phyloP scores from a whole-genome alignment of 257 asterid genomes.

The Przewalskia tangutica region DNA sequence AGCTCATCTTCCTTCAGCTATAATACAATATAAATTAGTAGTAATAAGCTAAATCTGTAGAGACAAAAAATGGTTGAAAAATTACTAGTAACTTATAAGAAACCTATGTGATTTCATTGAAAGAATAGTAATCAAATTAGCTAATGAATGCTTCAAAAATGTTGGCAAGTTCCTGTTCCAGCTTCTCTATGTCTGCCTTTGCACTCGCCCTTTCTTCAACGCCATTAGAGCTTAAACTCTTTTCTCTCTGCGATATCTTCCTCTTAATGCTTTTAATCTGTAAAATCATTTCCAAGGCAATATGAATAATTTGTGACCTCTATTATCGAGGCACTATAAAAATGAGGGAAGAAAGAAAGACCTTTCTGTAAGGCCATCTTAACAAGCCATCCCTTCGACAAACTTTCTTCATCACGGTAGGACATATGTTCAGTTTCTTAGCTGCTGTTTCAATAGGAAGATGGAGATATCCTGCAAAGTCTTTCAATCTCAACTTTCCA shows the following conservation, averaged over 20 bases:
- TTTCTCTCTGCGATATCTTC: constrained; percentile 17
- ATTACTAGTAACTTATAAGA: background rate
- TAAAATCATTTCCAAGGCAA: background rate
- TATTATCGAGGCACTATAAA: background rate
- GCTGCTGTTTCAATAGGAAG: constrained; percentile 39
- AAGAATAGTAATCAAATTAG: background rate
- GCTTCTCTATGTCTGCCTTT: constrained; percentile 21
- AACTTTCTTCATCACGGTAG: constrained; percentile 53
- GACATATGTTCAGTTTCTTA: constrained; percentile 33
- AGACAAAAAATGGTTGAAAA: background rate
- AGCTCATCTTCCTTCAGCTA: background rate
- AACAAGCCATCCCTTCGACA: constrained; percentile 49
- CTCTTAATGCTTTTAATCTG: constrained; percentile 45
- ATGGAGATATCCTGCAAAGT: constrained; percentile 36
- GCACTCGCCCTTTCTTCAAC: constrained; percentile 17
- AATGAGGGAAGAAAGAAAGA: constrained; percentile 7
- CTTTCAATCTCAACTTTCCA: constrained; percentile 33
- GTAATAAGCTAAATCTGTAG: background rate
- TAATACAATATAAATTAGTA: background rate
- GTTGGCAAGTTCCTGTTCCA: constrained; percentile 22
- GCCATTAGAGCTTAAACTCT: constrained; percentile 15
- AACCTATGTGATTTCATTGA: background rate
- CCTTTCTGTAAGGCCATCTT: constrained; percentile 72
- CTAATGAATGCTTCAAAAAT: constrained; percentile 12
- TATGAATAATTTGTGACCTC: background rate